These are phyloP conservation scores for Colletotrichum lini DNA, from an alignment of 2,329 filamentous ascomycete genomes.

Conservation along the genomic window DNA sequence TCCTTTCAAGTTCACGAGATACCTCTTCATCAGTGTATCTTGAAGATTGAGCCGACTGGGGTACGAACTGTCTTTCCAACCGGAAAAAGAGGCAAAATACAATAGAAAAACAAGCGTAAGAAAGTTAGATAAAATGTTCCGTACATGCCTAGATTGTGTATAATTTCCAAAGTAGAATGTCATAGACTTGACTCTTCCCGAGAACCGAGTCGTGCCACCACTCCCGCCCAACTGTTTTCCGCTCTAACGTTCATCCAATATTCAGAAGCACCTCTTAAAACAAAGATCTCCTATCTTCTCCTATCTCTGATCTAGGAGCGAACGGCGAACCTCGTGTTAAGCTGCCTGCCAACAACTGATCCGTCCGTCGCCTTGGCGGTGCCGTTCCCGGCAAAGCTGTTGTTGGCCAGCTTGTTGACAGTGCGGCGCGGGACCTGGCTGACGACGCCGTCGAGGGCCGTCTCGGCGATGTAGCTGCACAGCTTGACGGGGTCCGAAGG, in stretches of 20 bases:
- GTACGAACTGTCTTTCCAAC: too few species aligned
- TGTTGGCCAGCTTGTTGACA: slow-evolving; percentile 54
- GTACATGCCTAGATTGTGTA: slow-evolving; percentile 7
- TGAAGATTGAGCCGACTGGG: too few species aligned
- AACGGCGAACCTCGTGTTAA: slow-evolving; percentile 31
- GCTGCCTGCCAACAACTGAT: slow-evolving; percentile 15
- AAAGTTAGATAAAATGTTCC: background rate
- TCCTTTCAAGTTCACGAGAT: too few species aligned
- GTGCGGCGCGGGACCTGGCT: slow-evolving; percentile 52
- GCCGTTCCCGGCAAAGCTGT: slow-evolving; percentile 45
- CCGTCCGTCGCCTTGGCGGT: slow-evolving; percentile 30
- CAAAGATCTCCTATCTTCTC: background rate
- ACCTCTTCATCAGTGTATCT: too few species aligned
- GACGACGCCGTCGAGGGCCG: slow-evolving; percentile 57
- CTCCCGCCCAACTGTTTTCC: background rate
- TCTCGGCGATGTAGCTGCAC: slow-evolving; percentile 58
- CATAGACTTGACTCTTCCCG: slow-evolving; percentile 7
- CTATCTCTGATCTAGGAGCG: background rate
- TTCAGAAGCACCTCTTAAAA: too few species aligned
- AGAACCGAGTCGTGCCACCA: background rate
- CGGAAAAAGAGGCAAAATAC: too few species aligned
- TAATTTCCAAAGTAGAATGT: slow-evolving; percentile 27
- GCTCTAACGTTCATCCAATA: background rate
- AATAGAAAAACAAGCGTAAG: background rate
- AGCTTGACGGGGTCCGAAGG: slow-evolving; percentile 51